Base-by-base conservation (phyloP, 2,329 filamentous ascomycete genomes). In the Colletotrichum musicola region DNA sequence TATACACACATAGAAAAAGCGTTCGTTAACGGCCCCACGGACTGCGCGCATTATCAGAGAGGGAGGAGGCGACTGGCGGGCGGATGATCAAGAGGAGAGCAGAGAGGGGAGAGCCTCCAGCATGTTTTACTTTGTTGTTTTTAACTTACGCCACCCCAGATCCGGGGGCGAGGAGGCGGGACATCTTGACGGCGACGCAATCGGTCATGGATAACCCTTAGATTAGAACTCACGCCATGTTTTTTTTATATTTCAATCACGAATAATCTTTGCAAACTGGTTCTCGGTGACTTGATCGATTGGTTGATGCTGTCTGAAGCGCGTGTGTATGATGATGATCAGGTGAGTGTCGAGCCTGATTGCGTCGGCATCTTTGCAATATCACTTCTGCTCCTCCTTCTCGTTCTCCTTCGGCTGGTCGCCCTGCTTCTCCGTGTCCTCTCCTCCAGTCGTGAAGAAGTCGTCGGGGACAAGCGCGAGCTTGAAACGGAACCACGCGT, bases 1-100 rank as follows among this genome's bases (percentile, higher is more conserved):
- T 47, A 61, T 25, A 68, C 62, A 68, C 25, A 65, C 54, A 68
- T 35, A 35, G 30, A 35, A 55, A 51, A 46, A 54, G 59, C 59
- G 59, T 62, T 62, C 49, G 59, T 62, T 62, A 54, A 62, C 54
- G 59, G 59, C 59, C 46, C 59, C 49, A 62, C 59, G 59, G 59
- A 62, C 59, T 62, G 59, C 59, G 49, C 27, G 58, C 58, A 53
- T 51, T 30, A 51, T 40, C 58, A 61, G 18, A 61, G 18, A 53
- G 49, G 49, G 12, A 40, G 35, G 47, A 42, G 58, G 25, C 20
- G 9, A 35, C 30, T 25, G 30, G 30, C 30, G 22, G n/a, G 40
- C n/a, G 20, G 47, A 46, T 40, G 38, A 16, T n/a, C 20, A 20
- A 25, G 27, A 40, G 57, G 57, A 51, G 46, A 38, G 30, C 46